Base-by-base conservation (phyloP, 441 rosid species). In the Arabidopsis hybrid region DNA sequence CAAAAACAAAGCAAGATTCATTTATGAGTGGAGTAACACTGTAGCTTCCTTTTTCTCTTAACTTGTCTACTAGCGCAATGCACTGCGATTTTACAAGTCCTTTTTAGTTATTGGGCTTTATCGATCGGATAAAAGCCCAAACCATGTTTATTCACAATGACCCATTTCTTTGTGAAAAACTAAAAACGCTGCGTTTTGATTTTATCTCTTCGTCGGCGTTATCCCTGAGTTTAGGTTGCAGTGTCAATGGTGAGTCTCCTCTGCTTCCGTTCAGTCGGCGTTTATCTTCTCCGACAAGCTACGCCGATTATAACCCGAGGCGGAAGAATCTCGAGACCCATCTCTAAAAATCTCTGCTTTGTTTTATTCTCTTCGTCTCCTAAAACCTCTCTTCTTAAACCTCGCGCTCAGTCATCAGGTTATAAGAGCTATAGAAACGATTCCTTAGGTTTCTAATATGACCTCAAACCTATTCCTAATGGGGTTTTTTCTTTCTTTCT, bases 381-480 rank as follows among this genome's bases (percentile, higher is more conserved):
- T 49, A 80, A 81, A 67, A 74, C 73, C 81, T 51, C 55, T 72
- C 77, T 43, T 74, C 71, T 74, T 59, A 87, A 73, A 78, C 83
- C 87, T 73, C 67, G 18, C 18, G 83, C 84, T 17, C 8, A 79
- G 34, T 78, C 80, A 34, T 72, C 80, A 73, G 84, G 89, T 69
- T 13, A 32, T 21, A 21, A 11, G 3, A 42, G 43, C 31, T 53
- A 8, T 3, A 0, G 17, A 61, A 60, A 60, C 26, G 32, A 35
- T 38, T 57, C 5, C 10, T 1, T 38, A 11, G 10, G 4, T 29
- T 60, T 40, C 7, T n/a, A 42, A 0, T 67, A 17, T 47, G 38
- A 32, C 35, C 6, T 18, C 35, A 8, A 14, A 6, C 2, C n/a
- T 62, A 50, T 57, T 50, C 26, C 26, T 21, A 21, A 21, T 16